Base-by-base conservation (phyloP, 306 rosid genomes). In the Gynostemma pentaphyllum region DNA sequence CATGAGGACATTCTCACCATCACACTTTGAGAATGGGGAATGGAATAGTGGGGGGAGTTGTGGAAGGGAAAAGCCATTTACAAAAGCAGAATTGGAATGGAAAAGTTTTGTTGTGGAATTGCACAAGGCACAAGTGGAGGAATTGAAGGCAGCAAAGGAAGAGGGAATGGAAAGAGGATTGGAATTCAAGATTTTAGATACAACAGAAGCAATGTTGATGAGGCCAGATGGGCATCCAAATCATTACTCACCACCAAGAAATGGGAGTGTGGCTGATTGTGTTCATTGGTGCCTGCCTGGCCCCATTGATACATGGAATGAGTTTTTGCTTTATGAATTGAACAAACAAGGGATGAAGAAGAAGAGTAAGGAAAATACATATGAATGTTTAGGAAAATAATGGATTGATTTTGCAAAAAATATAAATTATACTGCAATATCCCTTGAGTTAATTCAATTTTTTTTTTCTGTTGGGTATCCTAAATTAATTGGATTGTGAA, bases 191-290 rank as follows among this genome's bases (percentile, higher is more conserved):
- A 45, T 94, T 71, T 48, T 94, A 40, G 80, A 84, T 34, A 80
- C 84, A 19, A 94, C 99, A 7, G 87, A 83, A 21, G 76, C 81
- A 0, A 94, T 86, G 99, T 29, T 82, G 52, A 37, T 82, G 69
- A 81, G 99, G 34, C 97, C 97, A 40, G 97, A 94, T 81, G 99
- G 89, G 48, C 99, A 94, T 50, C 99, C 99, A 2, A 86, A 86
- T 34, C 79, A 59, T 55, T 78, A 71, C 42, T 88, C 87, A 0
- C 76, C 55, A 50, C 78, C 63, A 4, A 70, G 71, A 63, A 88
- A 86, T 62, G 29, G 39, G 67, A 81, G 78, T 2, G 0, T 71
- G 0, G 86, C 78, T 7, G 96, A 91, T 69, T 91, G 98, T 59
- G 96, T 87, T 70, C 96, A 88, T 50, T 91, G 98, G 98, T 91